Conservation (phyloP, 208 protist genomes). For the Wallacemonas sp. region DNA sequence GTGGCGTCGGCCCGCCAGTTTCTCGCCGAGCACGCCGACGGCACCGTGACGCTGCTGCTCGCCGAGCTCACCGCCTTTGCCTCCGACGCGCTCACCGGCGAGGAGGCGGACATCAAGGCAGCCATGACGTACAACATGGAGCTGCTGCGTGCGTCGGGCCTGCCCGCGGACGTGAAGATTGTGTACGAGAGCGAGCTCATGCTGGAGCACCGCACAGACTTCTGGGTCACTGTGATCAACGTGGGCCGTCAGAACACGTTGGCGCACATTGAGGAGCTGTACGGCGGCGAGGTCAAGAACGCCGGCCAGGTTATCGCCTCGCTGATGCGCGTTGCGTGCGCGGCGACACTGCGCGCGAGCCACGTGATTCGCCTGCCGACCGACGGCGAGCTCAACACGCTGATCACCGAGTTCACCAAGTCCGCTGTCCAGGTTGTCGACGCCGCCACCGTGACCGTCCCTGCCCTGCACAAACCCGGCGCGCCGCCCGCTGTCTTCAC, state of each 20-base stretch:
- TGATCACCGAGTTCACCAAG: conserved; percentile 58
- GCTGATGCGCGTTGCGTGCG: conserved; percentile 84
- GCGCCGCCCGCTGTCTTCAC: conserved; percentile 68
- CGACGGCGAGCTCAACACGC: conserved; percentile 41
- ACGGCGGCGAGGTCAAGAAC: conserved; percentile 61
- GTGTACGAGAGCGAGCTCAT: conserved; percentile 83
- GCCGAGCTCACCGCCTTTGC: conserved; percentile 85
- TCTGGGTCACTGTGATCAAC: conserved; percentile 92
- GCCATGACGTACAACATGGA: conserved; percentile 65
- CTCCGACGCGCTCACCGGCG: conserved; percentile 64
- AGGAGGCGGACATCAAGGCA: conserved; percentile 81
- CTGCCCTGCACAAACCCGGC: conserved; percentile 84
- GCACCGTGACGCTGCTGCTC: conserved; percentile 58
- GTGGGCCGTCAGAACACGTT: conserved; percentile 78
- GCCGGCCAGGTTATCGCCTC: conserved; percentile 78
- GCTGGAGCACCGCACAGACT: conserved; percentile 70
- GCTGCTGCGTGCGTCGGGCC: conserved; percentile 57
- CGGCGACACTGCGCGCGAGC: conserved; percentile 58
- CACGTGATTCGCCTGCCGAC: conserved; percentile 63
- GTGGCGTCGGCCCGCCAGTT: conserved; percentile 47
- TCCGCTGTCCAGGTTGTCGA: conserved; percentile 37
- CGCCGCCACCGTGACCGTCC: conserved; percentile 49
- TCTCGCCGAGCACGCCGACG: conserved; percentile 53
- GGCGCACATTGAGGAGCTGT: conserved; percentile 63
- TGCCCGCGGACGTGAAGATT: conserved; percentile 60